Evolutionary conservation across 2,329 filamentous ascomycete species (phyloP).

Genomic region (Atkinsonella texensis): DNA sequence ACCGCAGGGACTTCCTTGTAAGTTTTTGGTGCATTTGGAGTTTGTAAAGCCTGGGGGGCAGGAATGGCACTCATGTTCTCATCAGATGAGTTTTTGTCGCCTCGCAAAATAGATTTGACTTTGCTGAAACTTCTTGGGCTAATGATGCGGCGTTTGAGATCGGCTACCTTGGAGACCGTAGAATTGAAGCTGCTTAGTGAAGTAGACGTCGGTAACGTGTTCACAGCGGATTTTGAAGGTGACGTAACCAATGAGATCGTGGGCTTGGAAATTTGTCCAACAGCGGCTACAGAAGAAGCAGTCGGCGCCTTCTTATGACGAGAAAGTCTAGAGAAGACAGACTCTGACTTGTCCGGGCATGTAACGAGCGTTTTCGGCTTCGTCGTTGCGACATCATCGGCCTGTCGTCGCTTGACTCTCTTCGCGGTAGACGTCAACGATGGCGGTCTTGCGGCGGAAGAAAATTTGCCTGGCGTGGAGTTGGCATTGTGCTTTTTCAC

Average conservation of each 20-base stretch:
- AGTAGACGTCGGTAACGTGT: conserved; percentile 35
- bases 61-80: conserved; percentile 37
- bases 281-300: conserved; percentile 44
- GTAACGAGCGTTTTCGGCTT: conserved; percentile 45
- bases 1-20: conserved; percentile 41
- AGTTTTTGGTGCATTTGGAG: conserved; percentile 30
- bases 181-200: conserved; percentile 17
- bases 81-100: conserved; percentile 21
- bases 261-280: conserved; percentile 14
- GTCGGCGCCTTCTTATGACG: conserved; percentile 60
- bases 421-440: conserved; percentile 39
- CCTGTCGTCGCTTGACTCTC: conserved; percentile 53
- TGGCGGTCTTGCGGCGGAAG: conserved; percentile 2
- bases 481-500: conserved; percentile 16
- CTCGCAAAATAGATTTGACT: conserved; percentile 46
- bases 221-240: conserved; percentile 33
- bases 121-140: conserved; percentile 41
- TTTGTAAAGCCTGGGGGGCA: conserved; percentile 32
- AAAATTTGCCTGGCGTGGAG: conserved; percentile 10
- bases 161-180: conserved; percentile 18
- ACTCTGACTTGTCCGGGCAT: conserved; percentile 27
- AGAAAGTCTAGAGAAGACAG: conserved; percentile 46
- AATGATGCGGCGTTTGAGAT: conserved; percentile 25
- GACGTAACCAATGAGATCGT: conserved; percentile 25
- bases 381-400: conserved; percentile 57